Percentiles rank a stretch among this genome's conserved stretches.
These are phyloP conservation scores for Neostapfia colusana DNA, from an alignment of 176 grass and related monocot genomes.

Conservation along the genomic window DNA sequence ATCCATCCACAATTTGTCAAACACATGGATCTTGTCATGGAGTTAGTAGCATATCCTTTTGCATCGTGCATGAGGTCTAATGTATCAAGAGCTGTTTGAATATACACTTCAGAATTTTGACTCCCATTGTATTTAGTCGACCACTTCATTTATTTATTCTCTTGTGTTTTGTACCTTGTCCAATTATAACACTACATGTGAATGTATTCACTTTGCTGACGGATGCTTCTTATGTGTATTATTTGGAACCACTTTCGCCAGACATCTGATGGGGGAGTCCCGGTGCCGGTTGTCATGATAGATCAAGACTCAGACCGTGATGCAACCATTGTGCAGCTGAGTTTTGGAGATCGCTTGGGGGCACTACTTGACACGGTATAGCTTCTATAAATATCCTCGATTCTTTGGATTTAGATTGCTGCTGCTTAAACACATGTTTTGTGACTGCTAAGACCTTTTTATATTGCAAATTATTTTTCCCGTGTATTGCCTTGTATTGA, in stretches of 20 bases:
- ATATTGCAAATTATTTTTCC: slow-evolving; percentile 38
- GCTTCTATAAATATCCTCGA: background rate
- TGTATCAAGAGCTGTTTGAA: background rate
- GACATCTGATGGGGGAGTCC: slow-evolving; percentile 63
- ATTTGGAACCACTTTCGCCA: slow-evolving; percentile 20
- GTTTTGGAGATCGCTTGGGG: slow-evolving; percentile 91
- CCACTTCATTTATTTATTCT: no score
- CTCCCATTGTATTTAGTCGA: background rate
- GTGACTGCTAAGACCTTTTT: slow-evolving; percentile 4
- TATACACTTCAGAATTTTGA: background rate
- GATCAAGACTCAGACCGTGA: slow-evolving; percentile 90
- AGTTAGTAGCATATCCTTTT: background rate
- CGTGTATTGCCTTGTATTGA: no score
- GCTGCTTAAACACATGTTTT: slow-evolving; percentile 13
- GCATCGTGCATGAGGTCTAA: background rate
- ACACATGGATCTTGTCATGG: background rate
- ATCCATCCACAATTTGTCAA: background rate
- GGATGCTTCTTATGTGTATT: slow-evolving; percentile 14
- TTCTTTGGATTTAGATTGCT: slow-evolving; percentile 16
- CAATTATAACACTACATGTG: background rate
- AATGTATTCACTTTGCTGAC: background rate
- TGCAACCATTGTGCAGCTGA: slow-evolving; percentile 87
- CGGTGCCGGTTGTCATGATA: slow-evolving; percentile 76
- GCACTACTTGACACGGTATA: slow-evolving; percentile 88
- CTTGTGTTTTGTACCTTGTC: slow-evolving; percentile 11